Percentiles rank a stretch among this genome's conserved stretches.
Evolutionary conservation across 805 yeast genomes (phyloP).

Genomic region (Groenewaldozyma salmanticensis): DNA sequence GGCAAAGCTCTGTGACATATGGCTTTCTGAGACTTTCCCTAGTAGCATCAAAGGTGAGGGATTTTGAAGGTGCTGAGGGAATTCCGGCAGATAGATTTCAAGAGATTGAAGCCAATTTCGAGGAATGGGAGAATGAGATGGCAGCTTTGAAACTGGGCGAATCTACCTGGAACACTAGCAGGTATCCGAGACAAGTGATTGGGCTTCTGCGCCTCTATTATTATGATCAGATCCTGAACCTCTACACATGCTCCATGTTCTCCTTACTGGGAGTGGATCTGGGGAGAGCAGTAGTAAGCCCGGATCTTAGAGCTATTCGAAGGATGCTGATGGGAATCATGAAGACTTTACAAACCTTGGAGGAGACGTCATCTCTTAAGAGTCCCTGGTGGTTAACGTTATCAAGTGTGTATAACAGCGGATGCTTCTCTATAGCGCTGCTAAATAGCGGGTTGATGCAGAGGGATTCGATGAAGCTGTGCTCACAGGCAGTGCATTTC

Average conservation of each 20-base stretch:
- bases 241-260: not conserved
- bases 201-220: not conserved
- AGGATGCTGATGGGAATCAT: not conserved
- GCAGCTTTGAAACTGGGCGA: not conserved
- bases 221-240: not conserved
- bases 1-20: conserved; percentile 32
- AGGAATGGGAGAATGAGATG: conserved; percentile 1
- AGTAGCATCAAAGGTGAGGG: not conserved
- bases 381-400: conserved; percentile 2
- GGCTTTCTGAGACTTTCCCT: conserved; percentile 10
- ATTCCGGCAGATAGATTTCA: not conserved
- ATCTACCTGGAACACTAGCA: not conserved
- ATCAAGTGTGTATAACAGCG: not conserved
- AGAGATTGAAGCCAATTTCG: not conserved
- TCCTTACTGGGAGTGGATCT: not conserved
- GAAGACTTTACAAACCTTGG: not conserved
- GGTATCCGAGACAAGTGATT: not conserved
- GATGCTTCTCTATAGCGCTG: not conserved
- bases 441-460: not conserved
- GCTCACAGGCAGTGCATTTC: not conserved
- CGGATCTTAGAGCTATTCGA: not conserved
- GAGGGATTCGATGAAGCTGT: conserved; percentile 9
- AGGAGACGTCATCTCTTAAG: not conserved
- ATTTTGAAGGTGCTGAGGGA: not conserved
- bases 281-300: not conserved